A percentile compares a stretch with the other conserved stretches of the same genome.
These are phyloP conservation scores for Zygosaccharomyces bisporus DNA, from an alignment of 805 yeast genomes.

Conservation along the genomic window DNA sequence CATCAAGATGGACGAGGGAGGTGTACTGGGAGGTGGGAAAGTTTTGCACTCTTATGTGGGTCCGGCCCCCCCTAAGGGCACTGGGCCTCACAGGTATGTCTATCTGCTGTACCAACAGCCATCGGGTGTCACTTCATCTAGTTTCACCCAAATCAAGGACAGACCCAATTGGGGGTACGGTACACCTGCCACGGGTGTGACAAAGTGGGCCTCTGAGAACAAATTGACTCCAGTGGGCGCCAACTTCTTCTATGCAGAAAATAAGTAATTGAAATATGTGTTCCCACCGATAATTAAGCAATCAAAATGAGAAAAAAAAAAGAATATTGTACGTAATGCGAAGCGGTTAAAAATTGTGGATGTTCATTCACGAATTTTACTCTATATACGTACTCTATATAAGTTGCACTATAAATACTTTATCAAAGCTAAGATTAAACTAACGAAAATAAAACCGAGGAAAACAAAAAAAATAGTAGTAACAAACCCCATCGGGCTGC, in stretches of 20 bases:
- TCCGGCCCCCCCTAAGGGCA: slow-evolving; percentile 86
- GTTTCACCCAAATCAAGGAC: slow-evolving; percentile 24
- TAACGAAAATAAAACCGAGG: not conserved
- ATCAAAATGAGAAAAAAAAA: not conserved
- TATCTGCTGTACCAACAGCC: slow-evolving; percentile 69
- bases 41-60: slow-evolving; percentile 61
- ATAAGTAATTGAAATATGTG: slow-evolving; percentile 29
- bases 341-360: too few relatives aligned
- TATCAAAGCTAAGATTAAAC: slow-evolving; percentile 3
- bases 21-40: slow-evolving; percentile 37
- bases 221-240: slow-evolving; percentile 65
- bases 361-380: not conserved
- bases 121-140: slow-evolving; percentile 25
- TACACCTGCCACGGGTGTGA: slow-evolving; percentile 72
- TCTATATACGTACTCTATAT: not conserved
- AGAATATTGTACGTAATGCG: too few relatives aligned
- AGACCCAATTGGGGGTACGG: slow-evolving; percentile 72
- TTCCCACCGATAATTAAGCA: not conserved
- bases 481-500: not conserved
- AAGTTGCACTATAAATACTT: slow-evolving; percentile 3
- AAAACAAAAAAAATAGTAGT: slow-evolving; percentile 5
- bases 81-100: slow-evolving; percentile 86
- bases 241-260: slow-evolving; percentile 83
- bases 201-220: slow-evolving; percentile 65
- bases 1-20: slow-evolving; percentile 20